A percentile compares a stretch with the other conserved stretches of the same genome.
Conservation (phyloP, 495 filamentous ascomycete genomes). For the Penicillium desertorum region DNA sequence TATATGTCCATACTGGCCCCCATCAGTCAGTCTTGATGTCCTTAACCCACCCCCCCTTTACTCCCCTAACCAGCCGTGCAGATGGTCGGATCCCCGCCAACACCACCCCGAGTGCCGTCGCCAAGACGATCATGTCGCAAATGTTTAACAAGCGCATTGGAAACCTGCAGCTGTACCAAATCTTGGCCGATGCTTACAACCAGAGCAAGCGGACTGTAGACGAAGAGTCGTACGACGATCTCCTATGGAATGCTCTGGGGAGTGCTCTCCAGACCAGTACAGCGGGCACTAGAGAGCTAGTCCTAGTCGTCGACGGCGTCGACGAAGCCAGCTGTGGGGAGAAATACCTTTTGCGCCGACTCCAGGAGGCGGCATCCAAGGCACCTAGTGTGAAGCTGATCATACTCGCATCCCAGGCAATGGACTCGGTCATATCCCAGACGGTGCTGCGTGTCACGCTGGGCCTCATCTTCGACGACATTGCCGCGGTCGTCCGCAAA, state of each 20-base stretch:
- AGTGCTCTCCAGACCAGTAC: not conserved
- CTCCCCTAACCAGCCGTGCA: not conserved
- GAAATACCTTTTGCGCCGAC: not conserved
- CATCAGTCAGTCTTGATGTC: not conserved
- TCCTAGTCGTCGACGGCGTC: not conserved
- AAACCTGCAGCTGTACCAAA: not conserved
- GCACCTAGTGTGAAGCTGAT: not conserved
- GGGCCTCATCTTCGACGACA: not conserved
- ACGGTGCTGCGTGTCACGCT: not conserved
- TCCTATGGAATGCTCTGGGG: not conserved
- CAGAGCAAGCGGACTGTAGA: not conserved
- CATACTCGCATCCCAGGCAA: not conserved
- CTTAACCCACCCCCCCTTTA: not conserved
- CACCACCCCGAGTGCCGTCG: not conserved
- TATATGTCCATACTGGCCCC: not conserved
- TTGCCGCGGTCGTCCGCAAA: not conserved
- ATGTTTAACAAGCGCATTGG: not conserved
- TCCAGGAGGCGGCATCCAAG: not conserved
- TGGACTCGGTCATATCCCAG: not conserved
- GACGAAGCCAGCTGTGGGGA: not conserved
- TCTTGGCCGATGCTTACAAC: not conserved
- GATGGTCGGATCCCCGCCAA: not conserved
- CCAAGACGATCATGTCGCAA: not conserved
- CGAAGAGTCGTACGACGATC: not conserved
- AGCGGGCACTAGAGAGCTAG: not conserved